Percentiles rank a stretch among this genome's conserved stretches.
These are phyloP conservation scores for Bassia scoparia DNA, from an alignment of 148 eudicot species.

Conservation along the genomic window DNA sequence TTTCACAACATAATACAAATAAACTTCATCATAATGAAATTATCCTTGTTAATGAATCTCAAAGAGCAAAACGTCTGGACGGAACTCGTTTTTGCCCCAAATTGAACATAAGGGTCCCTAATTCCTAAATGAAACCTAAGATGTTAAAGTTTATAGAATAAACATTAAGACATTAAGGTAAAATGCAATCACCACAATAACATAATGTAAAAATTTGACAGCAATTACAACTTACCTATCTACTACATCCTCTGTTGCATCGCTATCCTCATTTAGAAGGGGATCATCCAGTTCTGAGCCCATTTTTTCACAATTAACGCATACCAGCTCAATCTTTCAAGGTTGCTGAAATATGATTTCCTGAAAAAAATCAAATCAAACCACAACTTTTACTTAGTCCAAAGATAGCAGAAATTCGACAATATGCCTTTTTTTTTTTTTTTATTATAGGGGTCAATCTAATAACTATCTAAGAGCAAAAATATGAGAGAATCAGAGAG, in stretches of 20 bases:
- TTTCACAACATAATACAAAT: neutral
- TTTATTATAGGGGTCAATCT: neutral
- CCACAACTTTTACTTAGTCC: neutral
- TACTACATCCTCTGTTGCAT: conserved; percentile 23
- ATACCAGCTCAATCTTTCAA: conserved; percentile 2
- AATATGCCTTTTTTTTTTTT: neutral
- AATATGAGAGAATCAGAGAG: neutral
- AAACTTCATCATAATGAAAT: neutral
- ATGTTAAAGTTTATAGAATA: too few species aligned
- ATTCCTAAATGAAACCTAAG: too few species aligned
- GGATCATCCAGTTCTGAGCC: conserved; percentile 35
- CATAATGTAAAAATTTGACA: neutral
- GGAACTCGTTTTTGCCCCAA: too few species aligned
- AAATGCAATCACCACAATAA: neutral
- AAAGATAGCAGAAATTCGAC: neutral
- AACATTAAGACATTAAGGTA: neutral
- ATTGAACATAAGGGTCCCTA: too few species aligned
- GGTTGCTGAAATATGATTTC: neutral
- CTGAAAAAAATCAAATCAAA: conserved; percentile 22
- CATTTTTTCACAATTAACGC: conserved; percentile 22
- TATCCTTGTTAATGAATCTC: neutral
- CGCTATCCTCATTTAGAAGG: conserved; percentile 27
- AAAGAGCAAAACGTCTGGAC: neutral
- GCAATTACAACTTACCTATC: conserved; percentile 38
- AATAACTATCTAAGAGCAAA: neutral